Evolutionary conservation across 495 filamentous ascomycete genomes (phyloP).

Genomic region (Daldinia decipiens): DNA sequence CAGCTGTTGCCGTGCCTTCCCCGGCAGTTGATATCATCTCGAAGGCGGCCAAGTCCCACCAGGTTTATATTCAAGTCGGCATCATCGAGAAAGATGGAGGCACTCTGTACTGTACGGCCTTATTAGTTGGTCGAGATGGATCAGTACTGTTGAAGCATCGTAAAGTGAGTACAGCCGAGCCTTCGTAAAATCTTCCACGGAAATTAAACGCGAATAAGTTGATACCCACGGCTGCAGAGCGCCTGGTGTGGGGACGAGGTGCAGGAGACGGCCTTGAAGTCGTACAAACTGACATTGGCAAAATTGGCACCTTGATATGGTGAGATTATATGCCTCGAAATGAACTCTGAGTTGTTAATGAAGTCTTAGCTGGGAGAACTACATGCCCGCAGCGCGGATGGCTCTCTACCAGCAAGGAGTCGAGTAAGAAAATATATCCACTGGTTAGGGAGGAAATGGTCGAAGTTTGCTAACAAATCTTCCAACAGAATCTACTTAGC

Average conservation of each 20-base stretch:
- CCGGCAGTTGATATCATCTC: conserved; percentile 51
- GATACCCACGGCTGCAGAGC: conserved; percentile 54
- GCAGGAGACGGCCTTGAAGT: conserved; percentile 54
- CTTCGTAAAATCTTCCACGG: neutral
- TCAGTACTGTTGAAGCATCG: conserved; percentile 52
- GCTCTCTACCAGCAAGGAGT: conserved; percentile 56
- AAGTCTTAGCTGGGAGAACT: conserved; percentile 55
- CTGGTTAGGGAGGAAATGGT: neutral
- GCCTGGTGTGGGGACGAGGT: conserved; percentile 56
- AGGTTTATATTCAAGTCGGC: conserved; percentile 51
- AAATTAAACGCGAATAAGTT: conserved; percentile 45
- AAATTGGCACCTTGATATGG: conserved; percentile 58
- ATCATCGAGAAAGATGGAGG: conserved; percentile 58
- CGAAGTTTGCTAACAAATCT: conserved; percentile 10
- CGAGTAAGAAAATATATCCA: conserved; percentile 44
- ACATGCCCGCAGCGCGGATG: conserved; percentile 56
- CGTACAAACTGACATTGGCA: conserved; percentile 54
- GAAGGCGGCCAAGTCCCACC: conserved; percentile 48
- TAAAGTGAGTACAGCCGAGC: conserved; percentile 43
- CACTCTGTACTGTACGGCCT: conserved; percentile 53
- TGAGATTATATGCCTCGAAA: conserved; percentile 24
- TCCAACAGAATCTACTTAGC: conserved; percentile 52
- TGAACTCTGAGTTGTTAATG: conserved; percentile 2
- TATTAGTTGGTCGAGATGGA: conserved; percentile 52
- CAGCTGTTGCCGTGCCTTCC: conserved; percentile 49